A percentile compares a stretch with the other conserved stretches of the same genome.
These are phyloP conservation scores for Aspergillus arachidicola DNA, from an alignment of 2,329 filamentous ascomycete genomes.

Conservation along the genomic window DNA sequence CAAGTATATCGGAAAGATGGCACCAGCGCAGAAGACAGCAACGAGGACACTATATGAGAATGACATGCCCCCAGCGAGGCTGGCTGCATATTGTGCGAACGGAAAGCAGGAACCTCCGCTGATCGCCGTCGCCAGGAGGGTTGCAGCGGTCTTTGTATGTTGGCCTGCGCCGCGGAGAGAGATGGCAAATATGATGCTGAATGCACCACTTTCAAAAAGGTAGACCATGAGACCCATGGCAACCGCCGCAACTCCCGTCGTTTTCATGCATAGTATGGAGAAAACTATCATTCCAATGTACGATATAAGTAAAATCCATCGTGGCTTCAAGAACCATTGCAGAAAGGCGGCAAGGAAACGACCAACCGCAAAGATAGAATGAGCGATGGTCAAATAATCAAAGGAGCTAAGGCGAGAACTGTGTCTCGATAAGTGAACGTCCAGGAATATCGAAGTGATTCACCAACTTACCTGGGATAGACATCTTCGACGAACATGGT, in stretches of 20 bases:
- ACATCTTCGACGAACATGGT: slow-evolving; percentile 46
- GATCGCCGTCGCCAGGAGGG: slow-evolving; percentile 57
- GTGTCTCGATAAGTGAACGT: not conserved
- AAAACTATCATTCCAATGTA: slow-evolving; percentile 58
- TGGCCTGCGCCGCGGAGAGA: slow-evolving; percentile 59
- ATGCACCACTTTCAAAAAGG: slow-evolving; percentile 64
- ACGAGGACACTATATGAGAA: slow-evolving; percentile 58
- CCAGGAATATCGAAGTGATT: not conserved
- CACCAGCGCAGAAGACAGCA: slow-evolving; percentile 54
- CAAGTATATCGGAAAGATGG: slow-evolving; percentile 58
- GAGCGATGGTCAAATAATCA: slow-evolving; percentile 56
- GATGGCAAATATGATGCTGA: slow-evolving; percentile 62
- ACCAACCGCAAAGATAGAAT: slow-evolving; percentile 60
- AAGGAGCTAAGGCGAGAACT: slow-evolving; percentile 33
- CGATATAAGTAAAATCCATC: slow-evolving; percentile 58
- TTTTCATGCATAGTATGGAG: slow-evolving; percentile 54
- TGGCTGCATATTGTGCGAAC: slow-evolving; percentile 55
- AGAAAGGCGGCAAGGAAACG: slow-evolving; percentile 59
- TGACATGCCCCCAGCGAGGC: slow-evolving; percentile 40
- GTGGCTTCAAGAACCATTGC: slow-evolving; percentile 59
- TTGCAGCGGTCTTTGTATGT: slow-evolving; percentile 60
- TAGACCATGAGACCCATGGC: slow-evolving; percentile 56
- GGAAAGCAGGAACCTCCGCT: slow-evolving; percentile 58
- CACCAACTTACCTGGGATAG: slow-evolving; percentile 33
- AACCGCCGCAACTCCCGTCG: slow-evolving; percentile 47